Base-by-base conservation (phyloP, 805 yeast species). In the Ogataea minuta region DNA sequence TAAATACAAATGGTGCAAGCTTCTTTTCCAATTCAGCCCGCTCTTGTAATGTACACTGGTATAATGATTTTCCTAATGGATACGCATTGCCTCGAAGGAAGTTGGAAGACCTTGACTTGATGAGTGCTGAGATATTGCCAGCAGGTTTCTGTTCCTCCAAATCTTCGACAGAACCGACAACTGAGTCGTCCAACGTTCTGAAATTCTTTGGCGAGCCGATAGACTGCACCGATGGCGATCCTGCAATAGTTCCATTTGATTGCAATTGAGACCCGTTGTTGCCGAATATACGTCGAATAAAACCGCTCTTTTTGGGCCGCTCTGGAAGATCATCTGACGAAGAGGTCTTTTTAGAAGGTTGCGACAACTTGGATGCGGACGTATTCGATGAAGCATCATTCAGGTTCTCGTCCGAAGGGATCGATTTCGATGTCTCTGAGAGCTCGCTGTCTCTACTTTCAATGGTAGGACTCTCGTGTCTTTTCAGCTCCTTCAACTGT, bases 1-100 rank as follows among this genome's bases (percentile, higher is more conserved):
- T 67, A 9, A 93, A 73, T 20, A 93, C 74, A 48, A 76, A 62
- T 9, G 99, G 99, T 9, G 87, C 72, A 9, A 58, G 48, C 21
- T 74, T 67, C 11, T 73, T 70, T 56, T 91, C 99, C 49, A 63
- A 70, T 11, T 66, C 64, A 10, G 85, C 72, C 36, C 95, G 70
- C 39, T 72, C 69, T 43, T 79, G 82, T 37, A 91, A 69, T 1
- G 88, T 71, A 8, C 79, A 69, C 24, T 72, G 65, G 48, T 74
- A 70, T 8, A 55, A 27, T 15, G 48, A 33, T 20, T 51, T 57
- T 7, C 41, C 44, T 19, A 16, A n/a, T 23, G 34, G 36, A 11
- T 66, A 46, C 11, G 24, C 19, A 31, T 25, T 37, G 19, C 49
- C 41, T 29, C 53, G 73, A 34, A 74, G 50, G 19, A 74, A 63